Evolutionary conservation across 129 eudicot species (phyloP).

Genomic region (Oenanthe sinensis): DNA sequence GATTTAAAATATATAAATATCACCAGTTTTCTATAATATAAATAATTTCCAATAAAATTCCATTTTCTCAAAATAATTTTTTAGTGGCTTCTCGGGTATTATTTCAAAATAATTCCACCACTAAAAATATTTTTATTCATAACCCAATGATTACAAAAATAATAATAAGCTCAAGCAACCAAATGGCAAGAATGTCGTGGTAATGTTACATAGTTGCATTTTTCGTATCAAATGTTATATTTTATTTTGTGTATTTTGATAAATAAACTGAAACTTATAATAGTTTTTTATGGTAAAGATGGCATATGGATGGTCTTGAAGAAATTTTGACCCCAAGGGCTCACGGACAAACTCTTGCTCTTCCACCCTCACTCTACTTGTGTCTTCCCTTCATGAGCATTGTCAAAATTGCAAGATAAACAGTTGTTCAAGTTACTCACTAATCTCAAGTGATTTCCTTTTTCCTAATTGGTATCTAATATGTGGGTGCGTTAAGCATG

Average conservation of each 20-base stretch:
- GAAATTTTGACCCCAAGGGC: slow-evolving; percentile 45
- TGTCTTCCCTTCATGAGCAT: slow-evolving; percentile 90
- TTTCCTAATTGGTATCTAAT: background rate
- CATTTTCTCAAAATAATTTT: no score
- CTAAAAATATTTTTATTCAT: no score
- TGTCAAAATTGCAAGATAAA: slow-evolving; percentile 71
- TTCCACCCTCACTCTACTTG: slow-evolving; percentile 67
- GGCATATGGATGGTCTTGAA: slow-evolving; percentile 79
- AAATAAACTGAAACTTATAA: background rate
- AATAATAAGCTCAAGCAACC: no score
- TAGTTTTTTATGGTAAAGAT: slow-evolving; percentile 20
- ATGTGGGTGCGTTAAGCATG: background rate
- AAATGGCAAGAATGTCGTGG: background rate
- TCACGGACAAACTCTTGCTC: slow-evolving; percentile 20
- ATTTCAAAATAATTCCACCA: no score
- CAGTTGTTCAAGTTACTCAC: background rate
- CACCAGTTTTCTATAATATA: no score
- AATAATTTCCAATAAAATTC: no score
- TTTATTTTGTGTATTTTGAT: background rate
- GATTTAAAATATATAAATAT: no score
- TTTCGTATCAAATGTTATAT: background rate
- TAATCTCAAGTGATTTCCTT: background rate
- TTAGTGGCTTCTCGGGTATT: no score
- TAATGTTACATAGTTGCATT: background rate
- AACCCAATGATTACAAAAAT: no score